Evolutionary conservation across 1,284 basidiomycete species (phyloP), one percentile per base, ranked within the genome.

Genomic region (Trichosporon sp.): DNA sequence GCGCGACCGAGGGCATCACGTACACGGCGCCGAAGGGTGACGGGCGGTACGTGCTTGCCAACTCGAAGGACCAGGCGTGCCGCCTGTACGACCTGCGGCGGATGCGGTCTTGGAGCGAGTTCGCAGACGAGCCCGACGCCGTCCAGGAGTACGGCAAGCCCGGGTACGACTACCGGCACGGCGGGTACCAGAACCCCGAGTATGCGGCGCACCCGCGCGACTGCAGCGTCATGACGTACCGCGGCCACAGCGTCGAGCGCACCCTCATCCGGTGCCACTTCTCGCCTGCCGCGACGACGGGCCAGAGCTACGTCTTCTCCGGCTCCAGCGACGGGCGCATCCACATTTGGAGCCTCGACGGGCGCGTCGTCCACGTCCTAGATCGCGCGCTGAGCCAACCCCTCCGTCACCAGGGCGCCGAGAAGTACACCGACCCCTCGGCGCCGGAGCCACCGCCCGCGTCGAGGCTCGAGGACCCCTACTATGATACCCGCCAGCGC

Each of bases 261-360:
- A 99, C 96, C 0, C 88, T 99, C 65, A 98, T 99, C 75, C 88
- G 96, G 62, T 98, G 95, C 80, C 92, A 98, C 83, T 99, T 98
- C 82, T 94, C 92, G 72, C 96, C 96, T 13, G 85, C 86, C 1
- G 91, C 93, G 79, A 95, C 93, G 2, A 99, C 97, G 7, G 94
- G 95, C 5, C 87, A 90, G 68, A 90, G 91, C 75, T 99, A 99
- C 83, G 89, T 99, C 68, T 98, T 98, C 81, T 95, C 92, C 18
- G 96, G 96, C 29, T 72, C 70, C 70, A 72, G 74, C 11, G 79
- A 83, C 68, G 79, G 80, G 0, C 72, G 77, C 64, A 80, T 80
- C 63, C 80, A 95, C 90, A 93, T 99, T 70, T 99, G 95, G 93
- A 92, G 92, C 1, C 85, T 99, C 62, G 96, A 98, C 80, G 96